These are phyloP conservation scores for Cyberlindnera mrakii DNA, from an alignment of 805 yeast genomes.

Conservation along the genomic window DNA sequence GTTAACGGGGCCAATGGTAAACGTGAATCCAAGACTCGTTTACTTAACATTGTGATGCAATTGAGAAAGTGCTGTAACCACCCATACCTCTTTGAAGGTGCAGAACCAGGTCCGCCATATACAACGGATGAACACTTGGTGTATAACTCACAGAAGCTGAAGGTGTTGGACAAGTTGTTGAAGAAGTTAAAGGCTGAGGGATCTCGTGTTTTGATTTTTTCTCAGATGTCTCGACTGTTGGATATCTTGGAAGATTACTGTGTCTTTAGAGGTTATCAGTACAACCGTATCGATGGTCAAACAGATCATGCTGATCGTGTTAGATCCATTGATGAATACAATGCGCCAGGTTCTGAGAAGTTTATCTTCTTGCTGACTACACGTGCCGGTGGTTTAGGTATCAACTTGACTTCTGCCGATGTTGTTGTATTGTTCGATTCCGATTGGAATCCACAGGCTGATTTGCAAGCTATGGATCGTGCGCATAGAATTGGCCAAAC, in stretches of 20 bases:
- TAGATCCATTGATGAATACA: slow-evolving; percentile 70
- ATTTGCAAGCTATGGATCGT: slow-evolving; percentile 84
- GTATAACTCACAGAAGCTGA: slow-evolving; percentile 64
- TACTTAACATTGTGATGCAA: slow-evolving; percentile 79
- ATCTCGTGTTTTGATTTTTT: slow-evolving; percentile 70
- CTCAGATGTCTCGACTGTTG: slow-evolving; percentile 79
- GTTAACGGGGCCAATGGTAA: slow-evolving; percentile 78
- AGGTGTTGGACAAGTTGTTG: slow-evolving; percentile 62
- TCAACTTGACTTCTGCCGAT: slow-evolving; percentile 76
- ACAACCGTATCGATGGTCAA: slow-evolving; percentile 79
- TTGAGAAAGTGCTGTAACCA: slow-evolving; percentile 81
- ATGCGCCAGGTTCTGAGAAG: slow-evolving; percentile 65
- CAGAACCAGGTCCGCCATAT: slow-evolving; percentile 85
- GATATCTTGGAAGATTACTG: slow-evolving; percentile 81
- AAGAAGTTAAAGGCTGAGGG: slow-evolving; percentile 61
- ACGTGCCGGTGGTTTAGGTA: slow-evolving; percentile 88
- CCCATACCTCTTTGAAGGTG: slow-evolving; percentile 81
- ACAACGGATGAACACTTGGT: slow-evolving; percentile 82
- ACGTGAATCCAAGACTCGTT: slow-evolving; percentile 68
- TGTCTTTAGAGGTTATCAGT: slow-evolving; percentile 58
- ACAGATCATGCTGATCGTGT: slow-evolving; percentile 77
- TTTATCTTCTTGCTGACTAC: slow-evolving; percentile 75
- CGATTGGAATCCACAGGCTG: slow-evolving; percentile 90
- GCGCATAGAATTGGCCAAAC: slow-evolving; percentile 87
- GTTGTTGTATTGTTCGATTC: slow-evolving; percentile 71